Percentiles rank a stretch among this genome's conserved stretches.
Conservation (phyloP, 257 asterid genomes). For the Eucommia ulmoides region DNA sequence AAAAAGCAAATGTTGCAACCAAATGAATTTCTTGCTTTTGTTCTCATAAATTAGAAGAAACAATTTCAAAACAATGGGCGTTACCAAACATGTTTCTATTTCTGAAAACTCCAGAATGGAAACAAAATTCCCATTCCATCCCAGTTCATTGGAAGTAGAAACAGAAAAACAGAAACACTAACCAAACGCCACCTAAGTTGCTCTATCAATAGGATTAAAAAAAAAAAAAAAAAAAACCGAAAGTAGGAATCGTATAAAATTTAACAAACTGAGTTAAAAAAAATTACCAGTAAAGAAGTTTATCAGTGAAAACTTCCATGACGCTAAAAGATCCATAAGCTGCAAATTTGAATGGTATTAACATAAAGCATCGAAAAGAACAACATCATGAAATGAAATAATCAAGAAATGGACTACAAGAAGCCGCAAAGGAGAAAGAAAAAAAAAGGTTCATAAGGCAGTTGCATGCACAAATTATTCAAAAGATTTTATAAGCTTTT, state of each 20-base stretch:
- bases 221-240: too few relatives aligned
- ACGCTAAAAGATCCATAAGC: conserved; percentile 88
- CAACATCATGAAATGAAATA: not conserved
- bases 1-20: too few relatives aligned
- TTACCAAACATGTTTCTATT: too few relatives aligned
- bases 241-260: not conserved
- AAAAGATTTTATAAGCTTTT: not conserved
- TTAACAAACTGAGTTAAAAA: conserved; percentile 1
- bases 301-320: conserved; percentile 73
- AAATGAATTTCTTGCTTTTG: too few relatives aligned
- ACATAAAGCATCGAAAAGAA: not conserved
- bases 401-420: not conserved
- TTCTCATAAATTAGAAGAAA: too few relatives aligned
- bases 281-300: conserved; percentile 62
- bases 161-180: not conserved
- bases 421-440: too few relatives aligned
- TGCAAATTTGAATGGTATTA: conserved; percentile 26
- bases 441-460: too few relatives aligned
- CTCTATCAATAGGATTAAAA: too few relatives aligned
- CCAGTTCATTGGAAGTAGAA: not conserved
- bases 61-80: too few relatives aligned
- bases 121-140: not conserved
- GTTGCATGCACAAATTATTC: too few relatives aligned
- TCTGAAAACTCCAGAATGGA: too few relatives aligned
- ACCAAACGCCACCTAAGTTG: not conserved